Evolutionary conservation across 495 filamentous ascomycete species (phyloP).

Genomic region (Aspergillus incahuasiensis): DNA sequence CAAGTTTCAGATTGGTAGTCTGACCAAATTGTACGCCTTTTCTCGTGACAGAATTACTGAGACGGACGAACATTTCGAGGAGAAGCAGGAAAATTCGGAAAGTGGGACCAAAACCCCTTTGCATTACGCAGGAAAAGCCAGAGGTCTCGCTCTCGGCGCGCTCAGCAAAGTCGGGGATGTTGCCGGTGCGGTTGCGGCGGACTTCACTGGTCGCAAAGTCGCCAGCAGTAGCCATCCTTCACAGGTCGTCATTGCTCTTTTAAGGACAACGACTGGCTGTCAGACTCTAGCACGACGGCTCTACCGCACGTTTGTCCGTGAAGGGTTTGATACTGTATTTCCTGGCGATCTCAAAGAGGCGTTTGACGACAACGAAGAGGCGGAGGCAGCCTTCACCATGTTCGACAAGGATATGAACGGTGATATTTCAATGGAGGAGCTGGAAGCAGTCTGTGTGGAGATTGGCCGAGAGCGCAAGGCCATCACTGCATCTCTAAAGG

Average conservation of each 20-base stretch:
- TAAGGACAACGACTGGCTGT: slow-evolving; percentile 66
- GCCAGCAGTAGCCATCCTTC: slow-evolving; percentile 73
- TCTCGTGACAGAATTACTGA: slow-evolving; percentile 69
- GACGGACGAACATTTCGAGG: slow-evolving; percentile 68
- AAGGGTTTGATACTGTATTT: slow-evolving; percentile 68
- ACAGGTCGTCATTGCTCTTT: slow-evolving; percentile 72
- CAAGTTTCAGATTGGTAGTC: slow-evolving; percentile 77
- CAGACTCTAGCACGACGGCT: slow-evolving; percentile 86
- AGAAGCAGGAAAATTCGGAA: slow-evolving; percentile 34
- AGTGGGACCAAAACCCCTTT: slow-evolving; percentile 70
- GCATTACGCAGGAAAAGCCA: slow-evolving; percentile 58
- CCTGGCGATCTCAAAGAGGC: slow-evolving; percentile 73
- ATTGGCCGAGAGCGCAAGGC: slow-evolving; percentile 93
- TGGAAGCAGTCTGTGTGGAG: slow-evolving; percentile 90
- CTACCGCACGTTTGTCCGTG: slow-evolving; percentile 82
- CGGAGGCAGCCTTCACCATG: slow-evolving; percentile 85
- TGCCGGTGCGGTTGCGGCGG: slow-evolving; percentile 85
- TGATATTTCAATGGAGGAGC: slow-evolving; percentile 92
- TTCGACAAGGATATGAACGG: slow-evolving; percentile 98
- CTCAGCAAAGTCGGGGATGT: slow-evolving; percentile 81
- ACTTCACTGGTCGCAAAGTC: slow-evolving; percentile 82
- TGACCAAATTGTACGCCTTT: slow-evolving; percentile 77
- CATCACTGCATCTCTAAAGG: slow-evolving; percentile 90
- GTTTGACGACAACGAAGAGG: slow-evolving; percentile 82
- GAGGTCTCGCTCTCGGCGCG: slow-evolving; percentile 65